Conservation (phyloP, 106 monocot genomes). For the Platanthera zijinensis region DNA sequence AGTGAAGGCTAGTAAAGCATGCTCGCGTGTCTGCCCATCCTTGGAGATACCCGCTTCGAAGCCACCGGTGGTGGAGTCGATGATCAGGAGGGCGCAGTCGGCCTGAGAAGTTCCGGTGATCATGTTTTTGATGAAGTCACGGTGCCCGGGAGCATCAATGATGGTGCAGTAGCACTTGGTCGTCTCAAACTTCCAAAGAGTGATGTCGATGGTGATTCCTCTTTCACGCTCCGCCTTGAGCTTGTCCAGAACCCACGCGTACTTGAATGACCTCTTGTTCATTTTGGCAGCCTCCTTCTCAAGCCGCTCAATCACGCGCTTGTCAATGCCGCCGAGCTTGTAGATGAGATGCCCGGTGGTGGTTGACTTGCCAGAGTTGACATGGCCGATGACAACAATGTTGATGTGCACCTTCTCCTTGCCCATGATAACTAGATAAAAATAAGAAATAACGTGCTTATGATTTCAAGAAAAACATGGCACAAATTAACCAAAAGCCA, state of each 20-base stretch:
- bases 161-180: conserved; percentile 18
- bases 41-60: conserved; percentile 24
- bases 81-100: conserved; percentile 20
- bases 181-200: conserved; percentile 19
- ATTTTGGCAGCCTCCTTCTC: conserved; percentile 27
- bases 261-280: conserved; percentile 23
- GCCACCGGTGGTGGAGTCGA: conserved; percentile 17
- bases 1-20: conserved; percentile 19
- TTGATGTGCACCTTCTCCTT: conserved; percentile 18
- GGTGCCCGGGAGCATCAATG: conserved; percentile 23
- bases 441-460: no score
- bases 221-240: conserved; percentile 17
- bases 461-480: no score
- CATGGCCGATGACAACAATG: conserved; percentile 19
- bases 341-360: conserved; percentile 22
- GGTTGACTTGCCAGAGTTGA: conserved; percentile 17
- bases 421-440: not conserved
- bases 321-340: conserved; percentile 19
- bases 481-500: no score
- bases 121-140: conserved; percentile 24
- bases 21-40: conserved; percentile 20
- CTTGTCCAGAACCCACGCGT: conserved; percentile 20
- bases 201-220: conserved; percentile 21
- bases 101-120: conserved; percentile 21
- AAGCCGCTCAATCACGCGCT: conserved; percentile 19